Evolutionary conservation across 208 protist genomes (phyloP), one percentile per base, ranked within the genome.

Genomic region (Wallacemonas sp.): DNA sequence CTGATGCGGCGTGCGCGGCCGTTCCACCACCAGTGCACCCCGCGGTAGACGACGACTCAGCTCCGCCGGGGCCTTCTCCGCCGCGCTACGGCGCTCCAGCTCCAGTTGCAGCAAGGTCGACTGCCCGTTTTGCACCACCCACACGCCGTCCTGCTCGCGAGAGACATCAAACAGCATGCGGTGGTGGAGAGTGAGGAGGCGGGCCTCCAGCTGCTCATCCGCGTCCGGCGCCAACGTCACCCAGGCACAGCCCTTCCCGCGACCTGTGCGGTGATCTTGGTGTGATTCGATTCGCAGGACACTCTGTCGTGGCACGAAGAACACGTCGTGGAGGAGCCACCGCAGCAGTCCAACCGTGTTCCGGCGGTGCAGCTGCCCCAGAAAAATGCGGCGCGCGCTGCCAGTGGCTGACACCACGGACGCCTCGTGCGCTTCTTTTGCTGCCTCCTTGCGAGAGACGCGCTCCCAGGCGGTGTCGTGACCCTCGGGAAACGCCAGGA

Each of bases 181-280:
- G 32, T 57, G 50, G 30, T 57, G 50, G 5, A 57, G 32, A 19
- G 30, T 9, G 50, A 57, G 9, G 30, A 57, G 50, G n/a, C 22
- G 50, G 15, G 33, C 50, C 30, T 57, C 50, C 6, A 57, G 29
- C 17, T 26, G 12, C 17, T 26, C 15, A 9, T 57, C 50, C 5
- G 50, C 50, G 17, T 38, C 15, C 17, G 50, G 29, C 3, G 50
- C 50, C 15, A 57, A 32, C 29, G 50, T 57, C 50, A 57, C 26
- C 50, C 50, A 57, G 4, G 50, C 50, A 19, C 50, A 57, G 26
- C 50, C 50, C 36, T 57, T 57, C 3, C 50, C 50, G n/a, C 50
- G 50, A 8, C 50, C 30, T 34, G 50, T 57, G 32, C 50, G 50
- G 9, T 15, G n/a, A n/a, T 57, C 50, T 19, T 57, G 50, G 22